Conservation (phyloP, 352 stramenopile species). For the Poterioochromonas sp. region DNA sequence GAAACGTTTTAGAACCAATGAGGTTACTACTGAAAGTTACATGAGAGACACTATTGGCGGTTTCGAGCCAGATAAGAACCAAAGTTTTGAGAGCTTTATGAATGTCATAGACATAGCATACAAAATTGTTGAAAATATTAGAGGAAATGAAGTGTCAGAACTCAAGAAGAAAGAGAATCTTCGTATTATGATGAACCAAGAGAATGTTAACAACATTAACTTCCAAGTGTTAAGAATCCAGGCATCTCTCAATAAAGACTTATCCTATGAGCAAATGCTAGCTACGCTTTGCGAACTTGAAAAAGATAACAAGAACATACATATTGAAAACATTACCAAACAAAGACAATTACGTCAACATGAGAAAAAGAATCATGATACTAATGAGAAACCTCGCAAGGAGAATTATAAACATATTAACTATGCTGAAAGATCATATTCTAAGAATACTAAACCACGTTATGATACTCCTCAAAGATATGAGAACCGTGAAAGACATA, state of each 20-base stretch:
- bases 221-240: slow-evolving; percentile 14
- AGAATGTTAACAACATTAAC: slow-evolving; percentile 17
- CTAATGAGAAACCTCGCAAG: slow-evolving; percentile 11
- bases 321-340: slow-evolving; percentile 17
- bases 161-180: slow-evolving; percentile 14
- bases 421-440: slow-evolving; percentile 15
- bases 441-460: slow-evolving; percentile 14
- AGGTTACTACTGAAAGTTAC: slow-evolving; percentile 14
- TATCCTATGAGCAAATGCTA: slow-evolving; percentile 14
- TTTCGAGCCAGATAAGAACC: slow-evolving; percentile 11
- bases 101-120: slow-evolving; percentile 15
- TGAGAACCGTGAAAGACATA: slow-evolving; percentile 13
- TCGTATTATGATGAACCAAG: slow-evolving; percentile 14
- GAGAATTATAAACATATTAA: slow-evolving; percentile 19
- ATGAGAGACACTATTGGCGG: slow-evolving; percentile 10
- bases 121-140: slow-evolving; percentile 19
- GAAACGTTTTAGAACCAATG: slow-evolving; percentile 14
- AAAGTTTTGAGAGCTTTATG: slow-evolving; percentile 15
- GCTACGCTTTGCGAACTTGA: slow-evolving; percentile 10
- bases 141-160: slow-evolving; percentile 13
- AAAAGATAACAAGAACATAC: slow-evolving; percentile 17
- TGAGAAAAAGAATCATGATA: slow-evolving; percentile 17
- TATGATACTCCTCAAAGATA: slow-evolving; percentile 15
- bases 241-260: slow-evolving; percentile 13
- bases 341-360: slow-evolving; percentile 14